Conservation (phyloP, 2,329 filamentous ascomycete species). For the Berkeleyomyces basicola region DNA sequence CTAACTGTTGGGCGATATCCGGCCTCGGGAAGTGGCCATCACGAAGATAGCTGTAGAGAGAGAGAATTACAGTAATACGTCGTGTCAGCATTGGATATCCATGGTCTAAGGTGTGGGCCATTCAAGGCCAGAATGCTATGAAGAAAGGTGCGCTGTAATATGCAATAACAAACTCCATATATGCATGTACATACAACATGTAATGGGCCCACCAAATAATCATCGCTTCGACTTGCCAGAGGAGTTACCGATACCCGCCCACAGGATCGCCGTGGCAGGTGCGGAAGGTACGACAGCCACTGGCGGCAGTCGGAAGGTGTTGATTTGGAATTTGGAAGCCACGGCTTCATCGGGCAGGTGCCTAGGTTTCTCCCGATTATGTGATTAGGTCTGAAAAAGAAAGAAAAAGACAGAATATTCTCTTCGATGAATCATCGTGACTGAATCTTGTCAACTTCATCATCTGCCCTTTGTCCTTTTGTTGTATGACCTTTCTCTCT, state of each 20-base stretch:
- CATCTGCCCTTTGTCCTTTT: neutral
- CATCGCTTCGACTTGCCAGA: too few relatives aligned
- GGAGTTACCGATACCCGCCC: too few relatives aligned
- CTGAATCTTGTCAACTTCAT: neutral
- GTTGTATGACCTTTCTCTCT: neutral
- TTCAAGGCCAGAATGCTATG: too few relatives aligned
- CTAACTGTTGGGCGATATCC: neutral
- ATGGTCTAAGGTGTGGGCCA: too few relatives aligned
- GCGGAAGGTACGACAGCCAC: neutral
- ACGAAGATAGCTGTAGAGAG: neutral
- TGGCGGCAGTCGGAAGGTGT: neutral
- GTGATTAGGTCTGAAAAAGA: neutral
- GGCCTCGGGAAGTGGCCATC: neutral
- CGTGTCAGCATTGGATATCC: too few relatives aligned
- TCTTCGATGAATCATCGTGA: neutral
- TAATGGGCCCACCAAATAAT: too few relatives aligned
- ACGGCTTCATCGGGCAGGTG: neutral
- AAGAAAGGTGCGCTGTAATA: too few relatives aligned
- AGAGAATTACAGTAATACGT: too few relatives aligned
- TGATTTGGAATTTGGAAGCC: neutral
- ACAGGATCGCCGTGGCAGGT: neutral
- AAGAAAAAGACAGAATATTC: neutral
- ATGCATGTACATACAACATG: too few relatives aligned
- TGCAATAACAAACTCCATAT: too few relatives aligned
- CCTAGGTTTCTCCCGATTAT: neutral